Base-by-base conservation (phyloP, 1,284 basidiomycete genomes). In the Coniferiporia sulphurascens region DNA sequence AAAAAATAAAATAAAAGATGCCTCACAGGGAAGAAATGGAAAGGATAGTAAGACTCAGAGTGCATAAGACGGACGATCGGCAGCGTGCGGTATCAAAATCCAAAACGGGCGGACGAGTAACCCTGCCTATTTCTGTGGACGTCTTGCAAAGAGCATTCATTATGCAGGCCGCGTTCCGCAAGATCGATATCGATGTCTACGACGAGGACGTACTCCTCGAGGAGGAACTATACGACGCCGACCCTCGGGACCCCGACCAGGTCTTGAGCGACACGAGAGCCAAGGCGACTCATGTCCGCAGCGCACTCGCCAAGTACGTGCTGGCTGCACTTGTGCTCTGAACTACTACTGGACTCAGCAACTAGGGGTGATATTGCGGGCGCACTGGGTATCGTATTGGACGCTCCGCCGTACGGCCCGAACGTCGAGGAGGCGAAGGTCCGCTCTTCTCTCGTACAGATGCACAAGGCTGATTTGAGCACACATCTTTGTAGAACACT, bases 171-270 rank as follows among this genome's bases (percentile, higher is more conserved):
- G 84, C 84, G 63, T 97, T 94, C 74, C 82, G 95, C 65, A 95
- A 95, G 76, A 95, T 98, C 76, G 90, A 98, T 74, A 91, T 98
- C 67, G 95, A 98, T 76, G 81, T 80, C 53, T 95, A 86, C 75
- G 96, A 98, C 70, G 95, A 98, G 72, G 96, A 98, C 68, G 83
- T 87, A 15, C 76, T 98, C 13, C 81, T 86, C 50, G 91, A 95
- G 61, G 83, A 82, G 35, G 93, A 98, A 68, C 82, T 98, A 38
- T 94, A 90, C 70, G 89, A 93, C 53, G 82, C 91, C 1, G 95
- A 98, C 71, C 88, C 91, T 12, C 82, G 94, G 60, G 84, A 87
- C 55, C 85, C 93, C 0, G 76, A 82, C 0, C 86, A 91, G 65
- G 86, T 90, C 32, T 72, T 92, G 50, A 79, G 78, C 46, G 90